Evolutionary conservation across 495 filamentous ascomycete genomes (phyloP), one percentile per base, ranked within the genome.

Genomic region (Stereocaulon alpinum): DNA sequence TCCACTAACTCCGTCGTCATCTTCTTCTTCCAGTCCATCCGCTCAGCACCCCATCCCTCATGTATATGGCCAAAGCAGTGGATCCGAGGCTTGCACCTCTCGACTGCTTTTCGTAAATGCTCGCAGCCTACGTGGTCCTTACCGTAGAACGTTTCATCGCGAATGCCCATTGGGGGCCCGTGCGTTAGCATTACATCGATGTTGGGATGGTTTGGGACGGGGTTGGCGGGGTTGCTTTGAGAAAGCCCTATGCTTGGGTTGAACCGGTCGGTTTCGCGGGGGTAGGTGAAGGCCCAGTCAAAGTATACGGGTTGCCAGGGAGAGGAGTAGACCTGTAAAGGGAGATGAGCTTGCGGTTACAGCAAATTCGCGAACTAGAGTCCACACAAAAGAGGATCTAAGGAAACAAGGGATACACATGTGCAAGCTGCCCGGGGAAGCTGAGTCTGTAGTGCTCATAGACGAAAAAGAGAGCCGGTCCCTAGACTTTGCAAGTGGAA

Each of bases 151-250:
- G 72, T 74, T 6, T 65, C 52, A 66, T 91, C 88, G 12, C 85
- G 70, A 5, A 86, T 69, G 0, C 74, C 74, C 3, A 70, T 60
- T 0, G 88, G 87, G 4, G 88, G 88, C 1, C 87, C 86, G 66
- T 93, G 88, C 0, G 87, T 90, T 50, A 93, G 75, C 56, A 84
- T 74, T 2, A 92, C 73, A 63, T 92, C 85, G 27, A 86, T 69
- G 1, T 59, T 66, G 0, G 60, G 60, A 27, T 51, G 56, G 62
- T 65, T 60, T 0, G 76, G 85, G 64, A 79, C 69, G 3, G 79
- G 80, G 40, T 77, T 76, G 15, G 57, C 66, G 0, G 74, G 72
- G 15, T 30, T 30, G 12, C 17, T 30, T 20, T 41, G 32, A 6
- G 24, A 30, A 14, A 41, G 43, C 42, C 30, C 2, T 20, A 37